Conservation (phyloP, 257 asterid species). For the Euphrasia confusa region DNA sequence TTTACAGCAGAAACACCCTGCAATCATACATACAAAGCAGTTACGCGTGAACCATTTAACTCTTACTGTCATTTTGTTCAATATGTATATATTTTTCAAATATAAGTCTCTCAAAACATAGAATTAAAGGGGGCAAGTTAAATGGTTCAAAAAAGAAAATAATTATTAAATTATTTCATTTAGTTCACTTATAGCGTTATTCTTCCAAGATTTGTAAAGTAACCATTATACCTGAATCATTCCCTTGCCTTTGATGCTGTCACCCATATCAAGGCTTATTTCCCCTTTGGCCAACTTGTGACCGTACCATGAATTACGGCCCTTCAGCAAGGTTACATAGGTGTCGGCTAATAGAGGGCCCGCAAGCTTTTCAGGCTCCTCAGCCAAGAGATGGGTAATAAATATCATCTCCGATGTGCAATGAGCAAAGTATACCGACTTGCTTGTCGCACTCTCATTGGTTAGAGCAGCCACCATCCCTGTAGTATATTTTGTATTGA, state of each 20-base stretch:
- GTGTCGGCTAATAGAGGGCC: constrained; percentile 96
- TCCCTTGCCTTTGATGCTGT: constrained; percentile 96
- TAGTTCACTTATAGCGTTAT: background rate
- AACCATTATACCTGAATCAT: constrained; percentile 69
- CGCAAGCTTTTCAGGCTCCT: constrained; percentile 94
- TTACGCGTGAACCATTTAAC: too few relatives aligned
- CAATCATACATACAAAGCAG: constrained; percentile 5
- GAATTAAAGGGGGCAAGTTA: background rate
- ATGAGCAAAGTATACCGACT: constrained; percentile 92
- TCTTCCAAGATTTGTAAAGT: background rate
- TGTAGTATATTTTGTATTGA: constrained; percentile 25
- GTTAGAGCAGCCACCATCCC: constrained; percentile 97
- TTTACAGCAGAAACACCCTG: constrained; percentile 96
- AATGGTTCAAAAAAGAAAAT: background rate
- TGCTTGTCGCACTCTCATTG: constrained; percentile 99
- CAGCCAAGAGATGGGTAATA: constrained; percentile 89
- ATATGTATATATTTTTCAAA: too few relatives aligned
- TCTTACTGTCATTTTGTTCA: too few relatives aligned
- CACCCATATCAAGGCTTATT: constrained; percentile 87
- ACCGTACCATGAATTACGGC: constrained; percentile 96
- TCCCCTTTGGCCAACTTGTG: constrained; percentile 89
- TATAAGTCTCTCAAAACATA: background rate
- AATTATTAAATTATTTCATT: background rate
- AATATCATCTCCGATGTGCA: constrained; percentile 97
- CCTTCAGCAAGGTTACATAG: constrained; percentile 86